These are phyloP conservation scores for Pterocarpus macrocarpus DNA, from an alignment of 306 rosid genomes.

Conservation along the genomic window DNA sequence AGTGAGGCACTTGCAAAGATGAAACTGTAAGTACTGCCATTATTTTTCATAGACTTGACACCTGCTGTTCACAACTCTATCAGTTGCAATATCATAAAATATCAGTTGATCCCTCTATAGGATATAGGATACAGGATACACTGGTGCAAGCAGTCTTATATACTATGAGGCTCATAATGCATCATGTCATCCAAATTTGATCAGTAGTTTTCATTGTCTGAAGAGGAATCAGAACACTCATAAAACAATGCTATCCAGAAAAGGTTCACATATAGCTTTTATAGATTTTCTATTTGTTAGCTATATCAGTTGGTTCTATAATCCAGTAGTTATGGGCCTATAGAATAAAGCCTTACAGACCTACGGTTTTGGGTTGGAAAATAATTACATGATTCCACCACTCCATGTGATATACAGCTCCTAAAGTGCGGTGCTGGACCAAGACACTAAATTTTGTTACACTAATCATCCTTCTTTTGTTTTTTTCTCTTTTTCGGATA, in stretches of 20 bases:
- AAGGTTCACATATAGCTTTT: constrained; percentile 12
- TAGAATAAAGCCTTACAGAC: neutral
- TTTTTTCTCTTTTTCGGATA: constrained; percentile 1
- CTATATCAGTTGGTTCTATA: constrained; percentile 1
- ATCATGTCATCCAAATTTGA: constrained; percentile 26
- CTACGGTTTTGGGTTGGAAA: constrained; percentile 9
- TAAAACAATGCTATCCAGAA: neutral
- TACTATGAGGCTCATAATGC: constrained; percentile 1
- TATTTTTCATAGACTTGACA: constrained; percentile 12
- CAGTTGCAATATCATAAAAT: constrained; percentile 19
- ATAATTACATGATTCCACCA: constrained; percentile 18
- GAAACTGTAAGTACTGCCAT: constrained; percentile 77
- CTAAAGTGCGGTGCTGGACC: neutral
- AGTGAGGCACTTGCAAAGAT: constrained; percentile 98
- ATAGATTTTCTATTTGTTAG: constrained; percentile 2
- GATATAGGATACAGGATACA: neutral
- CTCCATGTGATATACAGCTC: constrained; percentile 27
- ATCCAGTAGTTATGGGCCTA: neutral
- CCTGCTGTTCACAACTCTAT: neutral
- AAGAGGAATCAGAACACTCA: neutral
- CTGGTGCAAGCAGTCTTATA: constrained; percentile 26
- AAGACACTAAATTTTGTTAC: neutral
- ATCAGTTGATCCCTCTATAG: constrained; percentile 4
- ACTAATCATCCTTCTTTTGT: neutral
- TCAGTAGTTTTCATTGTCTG: constrained; percentile 16